phyloP scores from a whole-genome alignment of 148 eudicot species.

The Cornus suecica region DNA sequence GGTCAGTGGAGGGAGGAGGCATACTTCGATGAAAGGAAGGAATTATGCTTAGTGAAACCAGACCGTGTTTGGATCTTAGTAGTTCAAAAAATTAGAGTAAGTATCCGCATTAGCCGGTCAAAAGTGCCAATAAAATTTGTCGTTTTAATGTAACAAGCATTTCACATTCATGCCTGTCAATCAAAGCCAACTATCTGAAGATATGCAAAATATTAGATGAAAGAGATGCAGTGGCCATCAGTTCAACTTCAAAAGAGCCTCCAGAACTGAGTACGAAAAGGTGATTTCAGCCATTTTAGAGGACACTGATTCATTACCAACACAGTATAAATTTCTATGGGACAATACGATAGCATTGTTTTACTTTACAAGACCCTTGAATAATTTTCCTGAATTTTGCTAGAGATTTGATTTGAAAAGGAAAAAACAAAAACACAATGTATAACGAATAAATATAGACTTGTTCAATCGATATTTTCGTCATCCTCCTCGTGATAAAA shows the following conservation, averaged over 20 bases:
- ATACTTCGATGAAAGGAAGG: background rate
- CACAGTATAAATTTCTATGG: background rate
- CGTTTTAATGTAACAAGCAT: background rate
- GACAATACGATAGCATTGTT: background rate
- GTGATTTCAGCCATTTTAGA: background rate
- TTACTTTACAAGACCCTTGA: background rate
- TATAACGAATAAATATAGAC: too few species aligned
- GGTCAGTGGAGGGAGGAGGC: constrained; percentile 22
- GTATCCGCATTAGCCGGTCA: background rate
- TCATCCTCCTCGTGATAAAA: too few species aligned
- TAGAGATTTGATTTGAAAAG: too few species aligned
- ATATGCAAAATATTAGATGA: background rate
- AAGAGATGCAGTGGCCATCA: background rate
- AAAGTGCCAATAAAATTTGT: background rate
- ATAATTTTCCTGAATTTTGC: too few species aligned
- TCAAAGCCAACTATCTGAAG: background rate
- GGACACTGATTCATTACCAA: background rate
- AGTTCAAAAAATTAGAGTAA: background rate
- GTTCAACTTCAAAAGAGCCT: background rate
- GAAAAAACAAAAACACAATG: too few species aligned
- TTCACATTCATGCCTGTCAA: background rate
- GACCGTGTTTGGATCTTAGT: background rate
- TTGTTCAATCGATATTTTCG: too few species aligned
- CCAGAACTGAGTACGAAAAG: background rate
- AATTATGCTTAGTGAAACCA: background rate